phyloP scores from a whole-genome alignment of 805 yeast genomes.

The Kluyveromyces dobzhanskii region DNA sequence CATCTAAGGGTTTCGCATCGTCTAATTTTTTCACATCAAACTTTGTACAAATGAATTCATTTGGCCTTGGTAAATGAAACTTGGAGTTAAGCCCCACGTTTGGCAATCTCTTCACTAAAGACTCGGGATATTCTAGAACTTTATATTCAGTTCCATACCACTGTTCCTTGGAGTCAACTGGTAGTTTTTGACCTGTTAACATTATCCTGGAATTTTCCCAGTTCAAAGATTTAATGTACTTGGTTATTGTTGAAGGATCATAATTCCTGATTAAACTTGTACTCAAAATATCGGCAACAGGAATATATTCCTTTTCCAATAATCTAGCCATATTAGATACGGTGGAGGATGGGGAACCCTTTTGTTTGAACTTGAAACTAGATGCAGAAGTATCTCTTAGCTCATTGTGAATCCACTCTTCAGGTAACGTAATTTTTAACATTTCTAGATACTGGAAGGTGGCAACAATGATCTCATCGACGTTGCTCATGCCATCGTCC shows the following conservation, averaged over 20 bases:
- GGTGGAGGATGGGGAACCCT: conserved; percentile 60
- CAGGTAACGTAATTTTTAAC: conserved; percentile 50
- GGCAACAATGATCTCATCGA: conserved; percentile 49
- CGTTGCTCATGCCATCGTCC: conserved; percentile 54
- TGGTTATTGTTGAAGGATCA: conserved; percentile 44
- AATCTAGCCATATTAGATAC: conserved; percentile 58
- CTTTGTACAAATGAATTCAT: conserved; percentile 74
- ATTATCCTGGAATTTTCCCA: conserved; percentile 54
- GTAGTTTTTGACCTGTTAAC: conserved; percentile 45
- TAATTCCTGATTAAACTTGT: conserved; percentile 48
- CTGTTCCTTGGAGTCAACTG: conserved; percentile 49
- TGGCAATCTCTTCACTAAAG: conserved; percentile 30
- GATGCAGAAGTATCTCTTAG: conserved; percentile 57
- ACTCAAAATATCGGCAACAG: conserved; percentile 56
- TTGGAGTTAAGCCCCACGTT: conserved; percentile 25
- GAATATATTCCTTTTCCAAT: conserved; percentile 52
- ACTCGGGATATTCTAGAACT: conserved; percentile 35
- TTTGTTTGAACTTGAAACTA: conserved; percentile 74
- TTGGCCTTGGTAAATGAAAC: conserved; percentile 60
- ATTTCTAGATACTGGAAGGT: conserved; percentile 69
- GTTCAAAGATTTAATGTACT: conserved; percentile 41
- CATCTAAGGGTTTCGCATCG: conserved; percentile 30
- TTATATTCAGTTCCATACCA: conserved; percentile 90
- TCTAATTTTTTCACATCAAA: conserved; percentile 49
- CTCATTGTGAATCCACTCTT: conserved; percentile 77